Percentiles rank a stretch among this genome's conserved stretches.
phyloP scores from a whole-genome alignment of 306 rosid genomes.

The Cucumis sativus region DNA sequence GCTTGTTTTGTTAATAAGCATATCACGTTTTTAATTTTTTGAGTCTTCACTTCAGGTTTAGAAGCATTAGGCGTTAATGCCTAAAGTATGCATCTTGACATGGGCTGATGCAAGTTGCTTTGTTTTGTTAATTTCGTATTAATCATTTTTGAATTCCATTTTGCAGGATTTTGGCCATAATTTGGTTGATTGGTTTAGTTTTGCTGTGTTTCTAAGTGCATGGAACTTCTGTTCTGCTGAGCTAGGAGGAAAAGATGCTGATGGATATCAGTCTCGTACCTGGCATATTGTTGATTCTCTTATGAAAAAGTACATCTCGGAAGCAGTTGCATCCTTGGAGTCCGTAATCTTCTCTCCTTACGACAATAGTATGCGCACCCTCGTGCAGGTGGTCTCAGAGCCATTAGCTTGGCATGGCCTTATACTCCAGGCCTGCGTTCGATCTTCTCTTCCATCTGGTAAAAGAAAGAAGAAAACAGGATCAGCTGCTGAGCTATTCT shows the following conservation, averaged over 20 bases:
- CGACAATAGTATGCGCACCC: slow-evolving; percentile 27
- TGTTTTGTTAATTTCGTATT: background rate
- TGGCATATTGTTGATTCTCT: slow-evolving; percentile 59
- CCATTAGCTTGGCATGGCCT: slow-evolving; percentile 95
- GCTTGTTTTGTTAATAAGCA: background rate
- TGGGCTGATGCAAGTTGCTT: background rate
- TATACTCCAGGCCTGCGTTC: slow-evolving; percentile 62
- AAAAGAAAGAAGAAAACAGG: slow-evolving; percentile 89
- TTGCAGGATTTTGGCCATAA: slow-evolving; percentile 58
- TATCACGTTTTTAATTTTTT: background rate
- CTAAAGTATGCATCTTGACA: background rate
- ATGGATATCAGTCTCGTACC: slow-evolving; percentile 22
- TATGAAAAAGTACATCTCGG: slow-evolving; percentile 50
- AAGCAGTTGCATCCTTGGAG: slow-evolving; percentile 31
- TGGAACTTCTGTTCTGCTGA: slow-evolving; percentile 75
- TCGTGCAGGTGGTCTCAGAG: slow-evolving; percentile 68
- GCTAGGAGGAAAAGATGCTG: slow-evolving; percentile 27
- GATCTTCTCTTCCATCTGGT: slow-evolving; percentile 63
- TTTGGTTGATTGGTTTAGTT: slow-evolving; percentile 85
- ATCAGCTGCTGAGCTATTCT: slow-evolving; percentile 26
- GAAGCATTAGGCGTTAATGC: background rate
- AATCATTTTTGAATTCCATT: background rate
- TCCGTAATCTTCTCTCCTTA: slow-evolving; percentile 40
- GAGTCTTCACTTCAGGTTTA: background rate
- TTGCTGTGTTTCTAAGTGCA: slow-evolving; percentile 67